Evolutionary conservation across 2,329 filamentous ascomycete species (phyloP).

Genomic region (Didymella lethalis): DNA sequence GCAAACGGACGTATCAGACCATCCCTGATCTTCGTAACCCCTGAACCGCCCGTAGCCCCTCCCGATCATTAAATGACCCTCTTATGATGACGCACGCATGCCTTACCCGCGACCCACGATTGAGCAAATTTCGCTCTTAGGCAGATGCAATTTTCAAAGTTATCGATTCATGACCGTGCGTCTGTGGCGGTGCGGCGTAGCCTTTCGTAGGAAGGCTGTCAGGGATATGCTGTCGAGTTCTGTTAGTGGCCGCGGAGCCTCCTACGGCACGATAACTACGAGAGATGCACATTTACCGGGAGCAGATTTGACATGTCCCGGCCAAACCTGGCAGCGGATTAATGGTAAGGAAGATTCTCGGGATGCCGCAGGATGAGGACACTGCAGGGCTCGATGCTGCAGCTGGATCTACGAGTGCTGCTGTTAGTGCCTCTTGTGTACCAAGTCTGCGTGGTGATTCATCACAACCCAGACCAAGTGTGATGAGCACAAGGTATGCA

Average conservation of each 20-base stretch:
- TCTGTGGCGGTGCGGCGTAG: constrained; percentile 11
- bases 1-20: neutral
- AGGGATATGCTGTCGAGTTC: constrained; percentile 2
- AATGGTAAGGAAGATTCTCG: neutral
- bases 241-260: constrained; percentile 9
- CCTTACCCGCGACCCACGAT: neutral
- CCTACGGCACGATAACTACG: constrained; percentile 2
- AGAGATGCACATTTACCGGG: constrained; percentile 4
- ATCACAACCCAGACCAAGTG: constrained; percentile 11
- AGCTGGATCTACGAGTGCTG: neutral
- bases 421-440: neutral
- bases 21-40: neutral
- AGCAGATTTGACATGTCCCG: neutral
- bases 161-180: constrained; percentile 22
- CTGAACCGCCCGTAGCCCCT: neutral
- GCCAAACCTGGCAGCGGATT: neutral
- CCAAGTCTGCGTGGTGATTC: constrained; percentile 10
- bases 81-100: constrained; percentile 4
- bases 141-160: constrained; percentile 13
- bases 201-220: neutral
- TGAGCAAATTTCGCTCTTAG: constrained; percentile 3
- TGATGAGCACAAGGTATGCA: constrained; percentile 8
- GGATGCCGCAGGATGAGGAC: neutral
- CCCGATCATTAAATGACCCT: neutral
- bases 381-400: neutral